A percentile compares a stretch with the other conserved stretches of the same genome.
phyloP scores from a whole-genome alignment of 2,329 filamentous ascomycete species.

The Pezicula neosporulosa region DNA sequence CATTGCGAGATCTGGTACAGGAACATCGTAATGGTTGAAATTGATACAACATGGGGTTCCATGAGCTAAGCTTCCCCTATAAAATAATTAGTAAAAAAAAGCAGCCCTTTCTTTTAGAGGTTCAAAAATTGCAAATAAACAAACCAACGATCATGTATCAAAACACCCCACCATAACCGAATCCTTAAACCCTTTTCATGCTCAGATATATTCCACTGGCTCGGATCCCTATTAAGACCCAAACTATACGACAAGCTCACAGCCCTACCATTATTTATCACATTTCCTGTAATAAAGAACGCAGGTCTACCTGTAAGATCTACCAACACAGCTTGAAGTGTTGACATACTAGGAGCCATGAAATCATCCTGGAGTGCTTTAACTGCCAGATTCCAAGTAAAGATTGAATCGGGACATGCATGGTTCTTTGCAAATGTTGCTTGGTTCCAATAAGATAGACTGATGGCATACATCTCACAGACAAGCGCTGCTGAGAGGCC shows the following conservation, averaged over 20 bases:
- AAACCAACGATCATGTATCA: constrained; percentile 53
- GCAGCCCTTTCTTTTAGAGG: constrained; percentile 1
- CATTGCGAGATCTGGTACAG: constrained; percentile 10
- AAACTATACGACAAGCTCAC: constrained; percentile 50
- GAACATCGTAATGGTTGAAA: constrained; percentile 18
- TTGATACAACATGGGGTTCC: constrained; percentile 15
- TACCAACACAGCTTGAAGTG: constrained; percentile 52
- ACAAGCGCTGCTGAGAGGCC: constrained; percentile 47
- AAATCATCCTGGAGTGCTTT: constrained; percentile 58
- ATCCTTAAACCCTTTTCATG: constrained; percentile 48
- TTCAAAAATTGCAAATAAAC: neutral
- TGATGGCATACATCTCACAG: constrained; percentile 54
- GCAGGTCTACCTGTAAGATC: constrained; percentile 58
- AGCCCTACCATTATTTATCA: constrained; percentile 44
- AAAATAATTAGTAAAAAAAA: neutral
- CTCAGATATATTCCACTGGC: constrained; percentile 46
- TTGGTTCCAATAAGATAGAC: constrained; percentile 54
- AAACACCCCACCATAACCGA: constrained; percentile 52
- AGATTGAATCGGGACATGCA: constrained; percentile 52
- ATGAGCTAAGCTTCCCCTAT: constrained; percentile 21
- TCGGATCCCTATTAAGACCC: constrained; percentile 50
- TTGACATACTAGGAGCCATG: constrained; percentile 54
- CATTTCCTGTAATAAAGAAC: constrained; percentile 56
- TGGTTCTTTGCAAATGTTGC: constrained; percentile 38
- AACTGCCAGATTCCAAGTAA: constrained; percentile 59